Percentiles rank a stretch among this genome's conserved stretches.
Evolutionary conservation across 169 alveolate genomes (phyloP).

Genomic region (Babesia gibsoni): DNA sequence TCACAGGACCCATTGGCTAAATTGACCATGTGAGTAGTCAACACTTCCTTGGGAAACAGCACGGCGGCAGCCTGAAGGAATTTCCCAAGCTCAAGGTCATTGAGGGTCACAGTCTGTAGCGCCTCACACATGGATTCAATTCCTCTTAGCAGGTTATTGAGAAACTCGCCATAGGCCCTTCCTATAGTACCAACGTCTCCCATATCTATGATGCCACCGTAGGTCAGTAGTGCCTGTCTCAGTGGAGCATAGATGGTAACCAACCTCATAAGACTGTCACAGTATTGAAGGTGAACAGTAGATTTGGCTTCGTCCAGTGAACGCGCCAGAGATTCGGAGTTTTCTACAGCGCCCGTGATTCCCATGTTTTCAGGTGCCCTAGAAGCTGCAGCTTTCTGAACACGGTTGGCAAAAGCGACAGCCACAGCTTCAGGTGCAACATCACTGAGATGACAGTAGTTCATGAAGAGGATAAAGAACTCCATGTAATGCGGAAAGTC

Average conservation of each 20-base stretch:
- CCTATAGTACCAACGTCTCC: conserved; percentile 20
- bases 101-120: conserved; percentile 33
- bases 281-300: conserved; percentile 39
- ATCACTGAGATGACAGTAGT: conserved; percentile 62
- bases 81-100: conserved; percentile 45
- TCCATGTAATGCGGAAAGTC: conserved; percentile 61
- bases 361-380: conserved; percentile 20
- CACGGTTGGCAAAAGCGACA: conserved; percentile 28
- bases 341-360: background rate
- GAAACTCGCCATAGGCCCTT: conserved; percentile 37
- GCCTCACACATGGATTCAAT: conserved; percentile 42
- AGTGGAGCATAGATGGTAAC: conserved; percentile 28
- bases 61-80: conserved; percentile 45
- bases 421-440: conserved; percentile 10
- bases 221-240: conserved; percentile 20
- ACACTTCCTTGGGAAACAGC: conserved; percentile 28
- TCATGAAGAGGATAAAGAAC: conserved; percentile 21
- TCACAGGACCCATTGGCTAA: background rate
- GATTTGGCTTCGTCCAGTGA: conserved; percentile 41
- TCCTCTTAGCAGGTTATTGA: conserved; percentile 7
- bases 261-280: conserved; percentile 13
- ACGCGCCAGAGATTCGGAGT: conserved; percentile 24
- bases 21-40: conserved; percentile 26
- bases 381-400: conserved; percentile 19
- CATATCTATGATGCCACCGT: background rate